Percentiles rank a stretch among this genome's conserved stretches.
Evolutionary conservation across 139 green algal genomes (phyloP).

Genomic region (Tetraselmis chui): DNA sequence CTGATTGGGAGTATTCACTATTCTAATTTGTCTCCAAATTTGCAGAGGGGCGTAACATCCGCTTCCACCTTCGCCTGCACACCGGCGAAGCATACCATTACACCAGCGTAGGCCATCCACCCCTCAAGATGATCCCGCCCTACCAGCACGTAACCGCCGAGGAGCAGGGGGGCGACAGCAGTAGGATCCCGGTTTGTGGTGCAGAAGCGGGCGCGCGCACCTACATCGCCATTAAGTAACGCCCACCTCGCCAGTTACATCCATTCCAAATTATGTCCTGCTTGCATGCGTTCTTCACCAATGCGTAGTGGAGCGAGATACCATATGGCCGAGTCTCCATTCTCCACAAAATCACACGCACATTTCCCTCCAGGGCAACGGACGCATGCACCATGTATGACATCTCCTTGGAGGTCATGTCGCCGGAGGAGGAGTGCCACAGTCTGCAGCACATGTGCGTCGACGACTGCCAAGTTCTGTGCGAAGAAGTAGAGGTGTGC

Average conservation of each 20-base stretch:
- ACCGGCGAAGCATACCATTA: not conserved
- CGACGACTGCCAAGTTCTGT: not conserved
- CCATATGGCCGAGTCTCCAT: too few relatives aligned
- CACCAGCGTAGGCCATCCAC: not conserved
- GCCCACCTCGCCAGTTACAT: too few relatives aligned
- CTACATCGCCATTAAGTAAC: not conserved
- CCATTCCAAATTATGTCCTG: too few relatives aligned
- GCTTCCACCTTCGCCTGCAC: not conserved
- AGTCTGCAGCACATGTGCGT: not conserved
- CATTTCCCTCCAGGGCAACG: not conserved
- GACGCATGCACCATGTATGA: not conserved
- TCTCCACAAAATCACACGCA: too few relatives aligned
- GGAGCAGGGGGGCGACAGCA: not conserved
- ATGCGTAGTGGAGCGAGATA: too few relatives aligned
- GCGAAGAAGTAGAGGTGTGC: not conserved
- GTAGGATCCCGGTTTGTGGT: not conserved
- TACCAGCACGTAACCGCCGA: not conserved
- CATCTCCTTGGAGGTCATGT: not conserved
- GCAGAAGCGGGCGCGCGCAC: not conserved
- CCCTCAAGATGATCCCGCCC: not conserved
- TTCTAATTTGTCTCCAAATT: too few relatives aligned
- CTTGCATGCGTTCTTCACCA: too few relatives aligned
- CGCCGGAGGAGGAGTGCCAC: not conserved
- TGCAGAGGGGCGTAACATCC: slow-evolving; percentile 1
- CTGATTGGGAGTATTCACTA: too few relatives aligned